Evolutionary conservation across 257 asterid genomes (phyloP).

Genomic region (Prunella vulgaris): DNA sequence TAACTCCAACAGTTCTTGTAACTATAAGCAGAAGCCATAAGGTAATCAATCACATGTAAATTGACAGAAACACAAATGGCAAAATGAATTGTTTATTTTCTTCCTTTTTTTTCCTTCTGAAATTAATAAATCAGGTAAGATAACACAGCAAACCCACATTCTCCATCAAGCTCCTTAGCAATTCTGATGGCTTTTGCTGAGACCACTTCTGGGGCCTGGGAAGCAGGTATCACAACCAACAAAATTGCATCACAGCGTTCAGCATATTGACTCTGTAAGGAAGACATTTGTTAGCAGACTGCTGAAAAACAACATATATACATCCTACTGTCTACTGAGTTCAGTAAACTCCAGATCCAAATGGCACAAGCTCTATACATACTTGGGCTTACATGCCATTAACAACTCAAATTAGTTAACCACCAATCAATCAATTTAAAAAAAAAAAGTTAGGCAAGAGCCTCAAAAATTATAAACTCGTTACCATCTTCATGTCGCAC

Average conservation of each 20-base stretch:
- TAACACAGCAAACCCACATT: conserved; percentile 53
- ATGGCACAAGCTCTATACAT: neutral
- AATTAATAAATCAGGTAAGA: conserved; percentile 17
- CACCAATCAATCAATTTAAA: neutral
- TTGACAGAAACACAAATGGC: neutral
- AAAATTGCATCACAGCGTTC: conserved; percentile 90
- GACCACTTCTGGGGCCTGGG: conserved; percentile 94
- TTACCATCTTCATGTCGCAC: neutral
- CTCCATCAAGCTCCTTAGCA: conserved; percentile 95
- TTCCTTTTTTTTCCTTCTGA: neutral
- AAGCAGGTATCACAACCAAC: conserved; percentile 82
- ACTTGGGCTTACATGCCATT: neutral
- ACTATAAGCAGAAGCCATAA: conserved; percentile 36
- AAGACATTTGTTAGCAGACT: conserved; percentile 18
- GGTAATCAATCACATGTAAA: conserved; percentile 1
- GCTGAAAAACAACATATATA: conserved; percentile 11
- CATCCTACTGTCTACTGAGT: neutral
- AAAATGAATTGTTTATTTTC: neutral
- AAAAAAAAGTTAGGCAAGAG: neutral
- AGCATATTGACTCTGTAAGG: conserved; percentile 74
- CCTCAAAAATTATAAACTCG: neutral
- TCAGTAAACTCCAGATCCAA: neutral
- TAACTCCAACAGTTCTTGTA: conserved; percentile 91
- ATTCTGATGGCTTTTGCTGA: conserved; percentile 88
- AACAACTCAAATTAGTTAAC: neutral